These are phyloP conservation scores for Albizia julibrissin DNA, from an alignment of 306 rosid genomes.

Conservation along the genomic window DNA sequence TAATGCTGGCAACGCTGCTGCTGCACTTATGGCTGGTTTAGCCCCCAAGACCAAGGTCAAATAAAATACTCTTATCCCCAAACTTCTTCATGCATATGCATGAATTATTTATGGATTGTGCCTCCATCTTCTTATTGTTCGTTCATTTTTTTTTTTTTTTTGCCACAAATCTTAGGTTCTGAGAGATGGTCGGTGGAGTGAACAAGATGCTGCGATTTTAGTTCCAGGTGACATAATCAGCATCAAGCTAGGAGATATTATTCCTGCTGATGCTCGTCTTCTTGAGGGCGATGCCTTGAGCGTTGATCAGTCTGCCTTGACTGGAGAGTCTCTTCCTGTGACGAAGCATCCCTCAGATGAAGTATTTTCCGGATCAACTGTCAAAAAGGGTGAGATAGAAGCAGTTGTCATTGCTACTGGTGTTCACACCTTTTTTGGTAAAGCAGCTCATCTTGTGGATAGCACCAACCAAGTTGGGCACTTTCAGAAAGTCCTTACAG, in stretches of 20 bases:
- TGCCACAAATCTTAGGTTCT: slow-evolving; percentile 62
- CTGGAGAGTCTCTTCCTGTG: slow-evolving; percentile 96
- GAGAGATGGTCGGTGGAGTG: slow-evolving; percentile 90
- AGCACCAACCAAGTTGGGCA: slow-evolving; percentile 99
- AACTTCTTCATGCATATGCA: background rate
- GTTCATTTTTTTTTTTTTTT: slow-evolving; percentile 28
- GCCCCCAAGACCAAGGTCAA: slow-evolving; percentile 97
- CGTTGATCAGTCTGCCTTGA: slow-evolving; percentile 96
- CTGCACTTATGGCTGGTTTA: slow-evolving; percentile 99
- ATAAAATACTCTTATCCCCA: slow-evolving; percentile 7
- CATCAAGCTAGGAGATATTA: slow-evolving; percentile 91
- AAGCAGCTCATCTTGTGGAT: slow-evolving; percentile 97
- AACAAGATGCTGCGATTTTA: slow-evolving; percentile 93
- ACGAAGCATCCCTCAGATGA: slow-evolving; percentile 91
- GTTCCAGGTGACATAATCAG: slow-evolving; percentile 98
- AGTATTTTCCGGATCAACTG: slow-evolving; percentile 97
- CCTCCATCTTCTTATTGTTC: slow-evolving; percentile 12
- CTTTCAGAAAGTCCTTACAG: slow-evolving; percentile 97
- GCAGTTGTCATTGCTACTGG: slow-evolving; percentile 99
- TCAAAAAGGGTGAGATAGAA: slow-evolving; percentile 97
- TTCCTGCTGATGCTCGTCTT: slow-evolving; percentile 99
- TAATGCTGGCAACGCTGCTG: slow-evolving; percentile 99
- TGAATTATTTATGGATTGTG: background rate
- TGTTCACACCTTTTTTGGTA: slow-evolving; percentile 97
- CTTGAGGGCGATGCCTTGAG: slow-evolving; percentile 98